Percentiles rank a stretch among this genome's conserved stretches.
Evolutionary conservation across 2,329 filamentous ascomycete genomes (phyloP).

Genomic region (Phyllosticta citrichinensis): DNA sequence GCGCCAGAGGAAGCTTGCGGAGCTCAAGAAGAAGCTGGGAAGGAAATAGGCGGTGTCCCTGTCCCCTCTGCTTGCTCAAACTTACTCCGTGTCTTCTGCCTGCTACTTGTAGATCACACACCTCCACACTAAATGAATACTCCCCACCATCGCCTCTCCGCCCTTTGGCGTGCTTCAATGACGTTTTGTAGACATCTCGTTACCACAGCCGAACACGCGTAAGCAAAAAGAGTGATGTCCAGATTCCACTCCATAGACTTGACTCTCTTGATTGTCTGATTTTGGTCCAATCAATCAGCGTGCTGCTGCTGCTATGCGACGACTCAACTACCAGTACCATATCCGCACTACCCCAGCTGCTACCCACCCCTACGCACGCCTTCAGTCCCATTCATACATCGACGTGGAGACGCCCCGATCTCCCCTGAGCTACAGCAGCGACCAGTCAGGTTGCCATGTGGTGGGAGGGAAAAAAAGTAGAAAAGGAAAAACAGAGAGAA

Average conservation of each 20-base stretch:
- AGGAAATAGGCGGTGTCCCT: not conserved
- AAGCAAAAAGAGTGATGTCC: too few species aligned
- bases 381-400: too few species aligned
- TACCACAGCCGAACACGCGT: too few species aligned
- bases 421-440: too few species aligned
- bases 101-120: not conserved
- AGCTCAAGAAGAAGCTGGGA: not conserved
- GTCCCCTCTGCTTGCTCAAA: not conserved
- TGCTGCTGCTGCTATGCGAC: not conserved
- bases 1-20: slow-evolving; percentile 6
- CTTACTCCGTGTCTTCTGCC: not conserved
- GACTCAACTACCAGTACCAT: not conserved
- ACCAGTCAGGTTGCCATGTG: too few species aligned
- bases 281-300: not conserved
- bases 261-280: not conserved
- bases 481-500: too few species aligned
- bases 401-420: too few species aligned
- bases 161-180: not conserved
- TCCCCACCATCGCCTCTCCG: not conserved
- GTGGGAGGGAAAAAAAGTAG: too few species aligned
- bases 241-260: not conserved
- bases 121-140: not conserved
- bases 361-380: not conserved
- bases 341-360: not conserved
- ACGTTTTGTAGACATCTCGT: not conserved